phyloP scores from a whole-genome alignment of 768 basidiomycete species.

The Tricholoma bakamatsutake region DNA sequence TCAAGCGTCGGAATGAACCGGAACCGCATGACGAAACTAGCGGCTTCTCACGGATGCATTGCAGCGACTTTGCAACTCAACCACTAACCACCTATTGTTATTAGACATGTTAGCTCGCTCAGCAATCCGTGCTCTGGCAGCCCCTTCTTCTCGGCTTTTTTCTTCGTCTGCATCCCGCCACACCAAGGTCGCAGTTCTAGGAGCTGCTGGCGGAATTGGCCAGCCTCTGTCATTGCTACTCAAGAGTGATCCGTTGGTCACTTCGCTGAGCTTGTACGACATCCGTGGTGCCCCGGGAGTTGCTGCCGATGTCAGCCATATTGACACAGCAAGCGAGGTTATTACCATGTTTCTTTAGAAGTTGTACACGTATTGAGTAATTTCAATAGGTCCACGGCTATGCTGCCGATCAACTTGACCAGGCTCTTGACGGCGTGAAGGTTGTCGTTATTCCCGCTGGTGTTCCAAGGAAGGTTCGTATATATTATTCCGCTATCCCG shows the following conservation, averaged over 20 bases:
- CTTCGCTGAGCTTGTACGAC: constrained; percentile 84
- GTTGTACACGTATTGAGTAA: not conserved
- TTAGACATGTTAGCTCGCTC: constrained; percentile 62
- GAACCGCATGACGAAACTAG: not conserved
- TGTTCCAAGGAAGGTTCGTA: constrained; percentile 90
- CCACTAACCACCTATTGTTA: constrained; percentile 17
- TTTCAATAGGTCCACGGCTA: constrained; percentile 64
- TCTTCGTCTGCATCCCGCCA: constrained; percentile 66
- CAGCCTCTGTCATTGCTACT: constrained; percentile 93
- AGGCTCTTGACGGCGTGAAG: constrained; percentile 83
- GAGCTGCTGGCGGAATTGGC: constrained; percentile 98
- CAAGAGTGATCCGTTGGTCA: constrained; percentile 89
- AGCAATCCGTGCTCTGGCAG: constrained; percentile 50
- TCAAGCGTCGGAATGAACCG: not conserved
- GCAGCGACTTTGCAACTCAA: constrained; percentile 7
- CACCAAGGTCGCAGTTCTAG: constrained; percentile 93
- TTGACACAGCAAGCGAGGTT: constrained; percentile 81
- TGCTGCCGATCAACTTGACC: constrained; percentile 81
- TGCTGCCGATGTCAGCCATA: constrained; percentile 94
- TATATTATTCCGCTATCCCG: constrained; percentile 4
- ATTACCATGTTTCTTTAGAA: not conserved
- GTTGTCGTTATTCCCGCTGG: constrained; percentile 98
- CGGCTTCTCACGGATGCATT: not conserved
- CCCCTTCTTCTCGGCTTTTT: constrained; percentile 59
- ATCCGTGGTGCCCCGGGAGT: constrained; percentile 96